Conservation (phyloP, 129 eudicot genomes). For the Artemisia tridentata region DNA sequence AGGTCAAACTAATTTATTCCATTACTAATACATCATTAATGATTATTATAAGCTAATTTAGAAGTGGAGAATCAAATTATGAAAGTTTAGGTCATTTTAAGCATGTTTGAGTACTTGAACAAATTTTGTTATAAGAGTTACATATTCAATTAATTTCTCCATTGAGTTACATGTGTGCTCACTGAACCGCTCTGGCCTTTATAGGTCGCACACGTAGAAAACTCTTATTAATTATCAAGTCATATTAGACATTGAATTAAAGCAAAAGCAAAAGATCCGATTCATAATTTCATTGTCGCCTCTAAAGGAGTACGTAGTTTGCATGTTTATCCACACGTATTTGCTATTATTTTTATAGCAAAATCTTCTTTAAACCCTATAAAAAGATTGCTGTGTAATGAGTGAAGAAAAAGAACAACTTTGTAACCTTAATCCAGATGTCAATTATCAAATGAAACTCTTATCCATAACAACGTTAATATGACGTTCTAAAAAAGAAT, state of each 20-base stretch:
- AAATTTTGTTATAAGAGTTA: background rate
- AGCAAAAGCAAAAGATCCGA: background rate
- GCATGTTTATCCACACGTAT: background rate
- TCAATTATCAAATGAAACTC: background rate
- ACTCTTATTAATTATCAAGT: too few relatives aligned
- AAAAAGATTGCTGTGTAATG: background rate
- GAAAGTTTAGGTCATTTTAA: background rate
- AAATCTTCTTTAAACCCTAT: background rate
- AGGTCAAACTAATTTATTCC: background rate
- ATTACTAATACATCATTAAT: background rate
- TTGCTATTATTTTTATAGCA: background rate
- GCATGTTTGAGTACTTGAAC: background rate
- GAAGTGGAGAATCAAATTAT: background rate
- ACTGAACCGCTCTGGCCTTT: too few relatives aligned
- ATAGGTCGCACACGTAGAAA: too few relatives aligned
- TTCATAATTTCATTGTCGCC: background rate
- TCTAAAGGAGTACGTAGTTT: background rate
- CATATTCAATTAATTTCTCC: too few relatives aligned
- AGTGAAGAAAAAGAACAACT: background rate
- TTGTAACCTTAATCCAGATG: background rate
- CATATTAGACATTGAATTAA: too few relatives aligned
- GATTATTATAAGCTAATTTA: background rate
- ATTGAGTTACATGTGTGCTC: too few relatives aligned
- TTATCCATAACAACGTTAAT: background rate
- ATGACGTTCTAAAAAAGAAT: constrained; percentile 3